These are phyloP conservation scores for Podaxis pistillaris DNA, from an alignment of 768 basidiomycete species.

Conservation along the genomic window DNA sequence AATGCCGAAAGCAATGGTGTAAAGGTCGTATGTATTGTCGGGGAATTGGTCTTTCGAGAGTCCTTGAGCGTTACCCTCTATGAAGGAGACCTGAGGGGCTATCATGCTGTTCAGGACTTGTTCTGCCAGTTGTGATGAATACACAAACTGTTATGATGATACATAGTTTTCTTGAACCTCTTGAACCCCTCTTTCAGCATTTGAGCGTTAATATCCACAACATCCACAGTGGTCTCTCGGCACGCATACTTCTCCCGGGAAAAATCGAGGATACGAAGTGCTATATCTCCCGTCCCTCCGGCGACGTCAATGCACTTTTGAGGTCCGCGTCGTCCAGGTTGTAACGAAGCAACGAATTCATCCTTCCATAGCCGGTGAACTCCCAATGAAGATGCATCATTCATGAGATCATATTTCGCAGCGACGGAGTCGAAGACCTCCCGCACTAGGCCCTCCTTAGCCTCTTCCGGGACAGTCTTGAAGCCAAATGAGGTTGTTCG, in stretches of 20 bases:
- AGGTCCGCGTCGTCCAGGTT: slow-evolving; percentile 74
- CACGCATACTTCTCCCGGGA: slow-evolving; percentile 88
- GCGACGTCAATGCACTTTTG: slow-evolving; percentile 91
- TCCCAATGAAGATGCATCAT: slow-evolving; percentile 97
- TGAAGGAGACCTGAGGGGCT: slow-evolving; percentile 94
- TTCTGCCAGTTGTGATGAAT: background rate
- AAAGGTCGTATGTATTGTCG: slow-evolving; percentile 87
- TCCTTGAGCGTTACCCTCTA: slow-evolving; percentile 89
- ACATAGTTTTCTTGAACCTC: slow-evolving; percentile 96
- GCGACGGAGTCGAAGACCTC: slow-evolving; percentile 96
- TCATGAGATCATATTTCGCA: slow-evolving; percentile 95
- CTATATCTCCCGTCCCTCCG: slow-evolving; percentile 97
- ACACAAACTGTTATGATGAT: slow-evolving; percentile 89
- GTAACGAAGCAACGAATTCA: slow-evolving; percentile 70
- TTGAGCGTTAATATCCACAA: slow-evolving; percentile 92
- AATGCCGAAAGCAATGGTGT: slow-evolving; percentile 98
- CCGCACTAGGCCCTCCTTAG: slow-evolving; percentile 89
- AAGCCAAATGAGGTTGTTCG: slow-evolving; percentile 91
- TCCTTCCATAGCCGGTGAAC: slow-evolving; percentile 99
- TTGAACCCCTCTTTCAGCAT: slow-evolving; percentile 93
- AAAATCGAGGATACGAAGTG: slow-evolving; percentile 87
- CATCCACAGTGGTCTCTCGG: slow-evolving; percentile 82
- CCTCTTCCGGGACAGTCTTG: slow-evolving; percentile 79
- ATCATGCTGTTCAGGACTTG: slow-evolving; percentile 11
- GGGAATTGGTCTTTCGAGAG: slow-evolving; percentile 66